Evolutionary conservation across 2,329 filamentous ascomycete species (phyloP), one percentile per base, ranked within the genome.

Genomic region (Colletotrichum tropicale): DNA sequence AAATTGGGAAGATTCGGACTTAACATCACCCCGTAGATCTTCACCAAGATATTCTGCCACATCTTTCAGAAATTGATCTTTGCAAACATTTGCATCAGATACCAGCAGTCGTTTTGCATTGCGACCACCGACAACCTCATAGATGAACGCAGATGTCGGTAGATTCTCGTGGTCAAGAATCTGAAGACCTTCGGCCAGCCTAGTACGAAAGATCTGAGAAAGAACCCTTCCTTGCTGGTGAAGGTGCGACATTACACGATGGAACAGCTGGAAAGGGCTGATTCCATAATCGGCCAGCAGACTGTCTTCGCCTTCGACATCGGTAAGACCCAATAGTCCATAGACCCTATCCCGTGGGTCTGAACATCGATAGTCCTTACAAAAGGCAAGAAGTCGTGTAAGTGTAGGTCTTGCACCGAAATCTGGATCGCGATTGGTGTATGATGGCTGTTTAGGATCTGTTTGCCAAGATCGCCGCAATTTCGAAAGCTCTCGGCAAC

Each of bases 261-360:
- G 71, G 13, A 70, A 74, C 0, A 70, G 43, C 18, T 74, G 66
- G 15, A 70, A 74, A 6, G 71, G 16, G 6, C 5, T 70, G 43
- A 74, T 74, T 8, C 36, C 18, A 67, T 74, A 65, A 48, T 74
- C 66, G 9, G 71, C 66, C 1, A 21, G 21, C 16, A 74, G 18
- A 10, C 30, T 18, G 26, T 58, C 66, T 12, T 58, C 16, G 32
- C 48, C n/a, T 15, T 65, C 43, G 8, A 26, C 38, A 2, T 70
- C 66, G 4, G 58, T 71, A 6, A 81, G 74, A 8, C 79, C 80
- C 1, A 81, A 69, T 15, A 82, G 71, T 5, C 77, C 77, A 30
- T 81, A 81, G 1, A 82, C 75, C 30, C 80, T 77, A 36, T 81
- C 81, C 21, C 78, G 73, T 3, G 76, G 76, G 9, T 77, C 73